Percentiles rank a stretch among this genome's conserved stretches.
These are phyloP conservation scores for Articulospora tetracladia DNA, from an alignment of 495 filamentous ascomycete species.

Conservation along the genomic window DNA sequence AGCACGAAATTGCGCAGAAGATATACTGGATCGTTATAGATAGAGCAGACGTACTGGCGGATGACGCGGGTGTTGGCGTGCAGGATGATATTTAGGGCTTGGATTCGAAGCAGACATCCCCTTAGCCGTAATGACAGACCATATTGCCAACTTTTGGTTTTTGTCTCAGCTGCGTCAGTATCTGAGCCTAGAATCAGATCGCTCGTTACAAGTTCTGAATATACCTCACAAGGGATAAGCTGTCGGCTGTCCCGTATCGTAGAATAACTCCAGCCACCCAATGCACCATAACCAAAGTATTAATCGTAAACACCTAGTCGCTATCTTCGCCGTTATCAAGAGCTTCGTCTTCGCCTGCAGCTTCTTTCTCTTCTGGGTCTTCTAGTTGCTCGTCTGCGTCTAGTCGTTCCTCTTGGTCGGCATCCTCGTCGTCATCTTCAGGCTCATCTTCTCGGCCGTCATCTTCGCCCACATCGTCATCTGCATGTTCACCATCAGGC, in stretches of 20 bases:
- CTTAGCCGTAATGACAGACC: not conserved
- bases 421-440: conserved; percentile 35
- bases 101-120: not conserved
- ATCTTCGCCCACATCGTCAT: conserved; percentile 41
- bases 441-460: conserved; percentile 43
- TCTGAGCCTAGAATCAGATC: too few species aligned
- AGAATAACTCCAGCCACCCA: not conserved
- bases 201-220: not conserved
- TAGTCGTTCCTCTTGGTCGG: conserved; percentile 36
- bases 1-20: conserved; percentile 4
- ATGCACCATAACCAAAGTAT: not conserved
- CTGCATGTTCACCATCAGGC: conserved; percentile 28
- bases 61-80: not conserved
- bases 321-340: conserved; percentile 59
- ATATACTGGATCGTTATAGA: conserved; percentile 16
- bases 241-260: not conserved
- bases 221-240: not conserved
- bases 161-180: too few species aligned
- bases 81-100: conserved; percentile 12
- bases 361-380: conserved; percentile 41
- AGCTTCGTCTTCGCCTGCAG: conserved; percentile 49
- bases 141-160: not conserved
- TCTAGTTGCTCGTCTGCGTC: conserved; percentile 36
- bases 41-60: not conserved
- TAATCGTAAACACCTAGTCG: conserved; percentile 31